Evolutionary conservation across 2,329 filamentous ascomycete species (phyloP).

Genomic region (Penicillium sp.): DNA sequence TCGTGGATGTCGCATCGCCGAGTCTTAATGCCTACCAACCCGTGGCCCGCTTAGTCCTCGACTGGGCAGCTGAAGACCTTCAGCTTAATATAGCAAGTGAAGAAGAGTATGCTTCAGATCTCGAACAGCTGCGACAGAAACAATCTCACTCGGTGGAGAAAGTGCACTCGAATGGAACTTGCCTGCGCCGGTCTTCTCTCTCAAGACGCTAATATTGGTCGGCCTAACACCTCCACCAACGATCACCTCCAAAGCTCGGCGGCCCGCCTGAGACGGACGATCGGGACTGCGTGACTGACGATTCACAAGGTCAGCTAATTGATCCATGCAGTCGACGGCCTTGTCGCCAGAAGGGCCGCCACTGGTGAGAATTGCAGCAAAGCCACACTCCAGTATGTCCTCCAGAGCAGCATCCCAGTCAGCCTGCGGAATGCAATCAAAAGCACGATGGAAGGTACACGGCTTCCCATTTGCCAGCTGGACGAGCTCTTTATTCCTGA

Average conservation of each 20-base stretch:
- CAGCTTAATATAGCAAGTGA: background rate
- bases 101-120: constrained; percentile 3
- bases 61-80: background rate
- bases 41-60: background rate
- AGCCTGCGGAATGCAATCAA: constrained; percentile 45
- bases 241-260: constrained; percentile 44
- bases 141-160: background rate
- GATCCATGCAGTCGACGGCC: constrained; percentile 38
- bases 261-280: background rate
- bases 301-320: constrained; percentile 32
- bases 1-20: background rate
- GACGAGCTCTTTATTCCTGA: constrained; percentile 47
- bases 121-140: constrained; percentile 4
- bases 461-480: constrained; percentile 42
- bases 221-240: constrained; percentile 54
- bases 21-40: background rate
- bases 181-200: constrained; percentile 26
- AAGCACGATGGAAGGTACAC: constrained; percentile 59
- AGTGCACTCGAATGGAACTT: constrained; percentile 51
- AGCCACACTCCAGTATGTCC: constrained; percentile 47
- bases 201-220: constrained; percentile 43
- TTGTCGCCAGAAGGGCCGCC: constrained; percentile 40
- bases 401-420: constrained; percentile 31
- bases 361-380: constrained; percentile 52
- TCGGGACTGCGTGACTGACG: background rate